These are phyloP conservation scores for Peronospora belbahrii DNA, from an alignment of 352 stramenopile genomes.

Conservation along the genomic window DNA sequence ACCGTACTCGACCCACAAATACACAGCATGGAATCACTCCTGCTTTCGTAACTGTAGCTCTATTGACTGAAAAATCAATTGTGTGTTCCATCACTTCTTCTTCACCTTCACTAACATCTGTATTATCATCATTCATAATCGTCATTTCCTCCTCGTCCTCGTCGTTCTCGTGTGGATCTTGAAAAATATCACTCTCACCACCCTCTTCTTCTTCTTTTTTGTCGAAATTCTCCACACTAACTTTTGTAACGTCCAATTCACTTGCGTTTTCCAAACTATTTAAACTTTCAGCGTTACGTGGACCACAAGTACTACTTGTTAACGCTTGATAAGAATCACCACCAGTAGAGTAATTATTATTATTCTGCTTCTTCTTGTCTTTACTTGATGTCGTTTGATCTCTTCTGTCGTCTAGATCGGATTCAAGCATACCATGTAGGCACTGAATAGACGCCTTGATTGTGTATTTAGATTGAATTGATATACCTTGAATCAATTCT, in stretches of 20 bases:
- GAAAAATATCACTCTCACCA: conserved; percentile 38
- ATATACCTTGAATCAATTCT: no score
- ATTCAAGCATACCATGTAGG: conserved; percentile 46
- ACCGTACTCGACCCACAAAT: conserved; percentile 72
- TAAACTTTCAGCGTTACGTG: conserved; percentile 16
- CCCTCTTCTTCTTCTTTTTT: conserved; percentile 42
- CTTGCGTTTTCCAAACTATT: conserved; percentile 22
- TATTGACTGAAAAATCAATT: conserved; percentile 68
- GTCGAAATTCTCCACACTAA: conserved; percentile 22
- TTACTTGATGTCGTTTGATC: conserved; percentile 14
- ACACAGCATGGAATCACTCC: conserved; percentile 75
- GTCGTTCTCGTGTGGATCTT: conserved; percentile 40
- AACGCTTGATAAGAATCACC: not conserved
- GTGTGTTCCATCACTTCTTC: conserved; percentile 66
- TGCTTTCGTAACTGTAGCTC: conserved; percentile 57
- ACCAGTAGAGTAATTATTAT: no score
- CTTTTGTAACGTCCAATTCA: conserved; percentile 6
- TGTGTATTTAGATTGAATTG: no score
- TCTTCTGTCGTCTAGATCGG: conserved; percentile 24
- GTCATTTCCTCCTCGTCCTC: conserved; percentile 57
- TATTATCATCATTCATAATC: conserved; percentile 61
- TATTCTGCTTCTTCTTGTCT: no score
- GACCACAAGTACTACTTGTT: conserved; percentile 13
- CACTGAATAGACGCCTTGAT: conserved; percentile 14
- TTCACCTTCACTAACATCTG: conserved; percentile 36